Conservation (phyloP, 345 rosid species). For the Aquilaria yunnanensis region DNA sequence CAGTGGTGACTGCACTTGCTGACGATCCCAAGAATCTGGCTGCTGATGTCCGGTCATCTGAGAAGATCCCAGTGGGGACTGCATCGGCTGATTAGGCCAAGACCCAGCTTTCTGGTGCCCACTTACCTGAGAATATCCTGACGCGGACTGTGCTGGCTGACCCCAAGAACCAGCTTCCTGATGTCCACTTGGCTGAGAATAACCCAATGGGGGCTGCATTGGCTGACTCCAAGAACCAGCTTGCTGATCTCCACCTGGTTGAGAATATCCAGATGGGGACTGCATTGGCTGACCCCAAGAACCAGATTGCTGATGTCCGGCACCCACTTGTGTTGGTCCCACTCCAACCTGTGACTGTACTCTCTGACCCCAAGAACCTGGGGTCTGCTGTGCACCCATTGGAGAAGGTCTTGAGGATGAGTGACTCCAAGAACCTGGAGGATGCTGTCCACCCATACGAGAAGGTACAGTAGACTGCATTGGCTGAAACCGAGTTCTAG, state of each 20-base stretch:
- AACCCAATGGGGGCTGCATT: constrained; percentile 12
- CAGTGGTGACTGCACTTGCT: neutral
- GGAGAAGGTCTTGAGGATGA: constrained; percentile 20
- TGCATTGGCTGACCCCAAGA: too few species aligned
- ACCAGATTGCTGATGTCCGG: constrained; percentile 17
- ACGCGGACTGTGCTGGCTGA: too few species aligned
- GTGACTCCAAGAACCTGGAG: constrained; percentile 21
- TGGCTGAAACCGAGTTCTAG: neutral
- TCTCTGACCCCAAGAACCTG: too few species aligned
- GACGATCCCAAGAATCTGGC: neutral
- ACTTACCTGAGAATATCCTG: too few species aligned
- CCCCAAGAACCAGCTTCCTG: constrained; percentile 7
- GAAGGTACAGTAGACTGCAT: neutral
- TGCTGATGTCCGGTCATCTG: constrained; percentile 22
- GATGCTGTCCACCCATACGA: constrained; percentile 17
- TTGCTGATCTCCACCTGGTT: neutral
- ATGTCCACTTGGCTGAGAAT: constrained; percentile 18
- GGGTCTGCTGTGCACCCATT: constrained; percentile 5
- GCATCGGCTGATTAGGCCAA: neutral
- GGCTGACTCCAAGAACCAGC: neutral
- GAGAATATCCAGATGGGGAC: constrained; percentile 2
- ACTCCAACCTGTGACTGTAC: neutral
- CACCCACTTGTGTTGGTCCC: constrained; percentile 10
- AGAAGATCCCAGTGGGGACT: constrained; percentile 25
- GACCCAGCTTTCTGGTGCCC: constrained; percentile 15